Base-by-base conservation (phyloP, 2,329 filamentous ascomycete genomes). In the Macrophomina tecta region DNA sequence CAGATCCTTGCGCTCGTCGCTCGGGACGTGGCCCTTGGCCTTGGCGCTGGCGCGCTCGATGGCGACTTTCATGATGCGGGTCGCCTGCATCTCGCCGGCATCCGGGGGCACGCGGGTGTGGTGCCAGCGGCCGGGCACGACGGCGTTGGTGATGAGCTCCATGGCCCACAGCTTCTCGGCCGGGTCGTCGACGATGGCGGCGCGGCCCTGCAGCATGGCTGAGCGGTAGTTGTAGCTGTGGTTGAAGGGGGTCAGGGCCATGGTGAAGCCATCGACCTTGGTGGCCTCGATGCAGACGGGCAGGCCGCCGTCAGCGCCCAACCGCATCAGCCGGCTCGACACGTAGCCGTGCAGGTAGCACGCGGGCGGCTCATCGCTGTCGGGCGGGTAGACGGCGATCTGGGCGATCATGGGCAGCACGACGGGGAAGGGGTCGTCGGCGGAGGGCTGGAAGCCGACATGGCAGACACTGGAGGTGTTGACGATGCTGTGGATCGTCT, bases 201-300 rank as follows among this genome's bases (percentile, higher is more conserved):
- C 93, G 75, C 89, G 86, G 0, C 93, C 93, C 74, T 94, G 93
- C 11, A 95, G 83, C 7, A 93, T 82, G 9, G 91, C 91, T 46
- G 89, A 92, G 69, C 92, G 91, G 81, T 95, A 97, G 82, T 96
- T 94, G 82, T 92, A 94, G 80, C 87, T 91, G 82, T 96, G 92
- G 67, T 86, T 87, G 81, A 92, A 91, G 9, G 92, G 91, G 0
- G 92, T 93, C 16, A 96, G 85, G 18, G 91, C 86, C 40, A 97
- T 86, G 8, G 96, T 89, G 62, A 95, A 82, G 45, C 92, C 93
- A 79, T 96, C 92, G 46, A 96, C 80, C 75, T 90, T 88, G 55
- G 88, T 91, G 1, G 91, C 91, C 28, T 89, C 86, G 40, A 95
- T 83, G 73, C 87, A 90, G 48, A 96, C 81, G 1, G 92, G 91